Conservation (phyloP, 106 monocot species). For the Dendrobium chrysotoxum region DNA sequence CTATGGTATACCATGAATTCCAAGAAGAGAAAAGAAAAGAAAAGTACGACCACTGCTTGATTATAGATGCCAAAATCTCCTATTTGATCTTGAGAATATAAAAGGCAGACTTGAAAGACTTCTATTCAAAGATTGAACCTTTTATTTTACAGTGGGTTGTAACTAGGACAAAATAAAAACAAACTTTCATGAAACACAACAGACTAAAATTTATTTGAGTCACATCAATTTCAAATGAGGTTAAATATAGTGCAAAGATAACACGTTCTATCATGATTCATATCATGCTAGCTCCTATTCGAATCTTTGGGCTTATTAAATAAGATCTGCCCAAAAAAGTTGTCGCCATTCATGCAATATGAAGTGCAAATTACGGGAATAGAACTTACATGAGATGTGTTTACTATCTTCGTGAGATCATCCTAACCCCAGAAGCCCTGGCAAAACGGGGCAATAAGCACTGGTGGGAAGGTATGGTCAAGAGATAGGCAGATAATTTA, state of each 20-base stretch:
- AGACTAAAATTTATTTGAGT: neutral
- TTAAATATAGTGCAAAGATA: neutral
- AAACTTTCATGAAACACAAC: neutral
- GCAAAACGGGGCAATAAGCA: slow-evolving; percentile 1
- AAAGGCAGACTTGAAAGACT: neutral
- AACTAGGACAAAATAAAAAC: neutral
- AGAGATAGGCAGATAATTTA: neutral
- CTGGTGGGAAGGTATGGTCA: neutral
- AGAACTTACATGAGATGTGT: neutral
- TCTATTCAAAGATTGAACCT: neutral
- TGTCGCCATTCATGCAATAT: neutral
- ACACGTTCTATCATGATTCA: neutral
- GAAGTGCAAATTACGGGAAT: neutral
- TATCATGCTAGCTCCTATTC: neutral
- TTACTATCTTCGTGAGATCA: slow-evolving; percentile 39
- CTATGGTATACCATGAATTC: neutral
- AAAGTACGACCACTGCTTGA: neutral
- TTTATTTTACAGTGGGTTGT: neutral
- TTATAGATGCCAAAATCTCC: neutral
- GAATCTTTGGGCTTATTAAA: neutral
- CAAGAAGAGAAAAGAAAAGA: neutral
- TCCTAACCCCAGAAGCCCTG: slow-evolving; percentile 30
- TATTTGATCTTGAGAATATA: neutral
- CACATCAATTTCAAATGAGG: neutral
- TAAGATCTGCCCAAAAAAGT: neutral